Conservation (phyloP, 257 asterid species). For the Lycium ferocissimum region DNA sequence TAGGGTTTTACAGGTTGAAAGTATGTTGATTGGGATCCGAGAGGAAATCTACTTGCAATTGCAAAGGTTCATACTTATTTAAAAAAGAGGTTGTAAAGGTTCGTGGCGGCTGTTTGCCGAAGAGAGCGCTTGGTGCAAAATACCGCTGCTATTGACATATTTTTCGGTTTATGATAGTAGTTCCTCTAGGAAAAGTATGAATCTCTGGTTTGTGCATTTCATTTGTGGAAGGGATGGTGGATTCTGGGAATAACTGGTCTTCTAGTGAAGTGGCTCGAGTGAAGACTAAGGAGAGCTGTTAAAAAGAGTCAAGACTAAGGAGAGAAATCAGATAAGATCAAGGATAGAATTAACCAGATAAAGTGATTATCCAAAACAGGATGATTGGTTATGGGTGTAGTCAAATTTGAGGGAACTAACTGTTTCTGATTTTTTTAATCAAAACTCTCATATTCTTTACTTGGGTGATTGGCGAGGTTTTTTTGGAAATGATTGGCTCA, state of each 20-base stretch:
- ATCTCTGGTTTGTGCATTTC: constrained; percentile 7
- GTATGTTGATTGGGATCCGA: constrained; percentile 14
- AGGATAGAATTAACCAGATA: not conserved
- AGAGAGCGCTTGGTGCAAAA: constrained; percentile 19
- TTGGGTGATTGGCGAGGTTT: not conserved
- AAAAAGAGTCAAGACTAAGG: not conserved
- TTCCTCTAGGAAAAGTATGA: not conserved
- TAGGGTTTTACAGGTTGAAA: constrained; percentile 17
- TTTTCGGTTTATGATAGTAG: constrained; percentile 16
- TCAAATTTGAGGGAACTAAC: constrained; percentile 5
- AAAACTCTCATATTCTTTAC: not conserved
- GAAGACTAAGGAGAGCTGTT: not conserved
- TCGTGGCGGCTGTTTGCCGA: not conserved
- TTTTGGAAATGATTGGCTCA: constrained; percentile 7
- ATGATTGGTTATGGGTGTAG: constrained; percentile 12
- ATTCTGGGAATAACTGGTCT: not conserved
- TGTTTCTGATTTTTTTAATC: not conserved
- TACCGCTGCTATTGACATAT: not conserved
- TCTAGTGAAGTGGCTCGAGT: constrained; percentile 1
- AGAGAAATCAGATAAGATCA: constrained; percentile 17
- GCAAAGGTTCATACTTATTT: not conserved
- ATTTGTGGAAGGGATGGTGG: not conserved
- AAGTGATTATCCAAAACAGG: not conserved
- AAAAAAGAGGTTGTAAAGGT: not conserved
- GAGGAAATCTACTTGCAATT: constrained; percentile 16